Evolutionary conservation across 805 yeast species (phyloP), one percentile per base, ranked within the genome.

Genomic region (Clavispora carvajalis): DNA sequence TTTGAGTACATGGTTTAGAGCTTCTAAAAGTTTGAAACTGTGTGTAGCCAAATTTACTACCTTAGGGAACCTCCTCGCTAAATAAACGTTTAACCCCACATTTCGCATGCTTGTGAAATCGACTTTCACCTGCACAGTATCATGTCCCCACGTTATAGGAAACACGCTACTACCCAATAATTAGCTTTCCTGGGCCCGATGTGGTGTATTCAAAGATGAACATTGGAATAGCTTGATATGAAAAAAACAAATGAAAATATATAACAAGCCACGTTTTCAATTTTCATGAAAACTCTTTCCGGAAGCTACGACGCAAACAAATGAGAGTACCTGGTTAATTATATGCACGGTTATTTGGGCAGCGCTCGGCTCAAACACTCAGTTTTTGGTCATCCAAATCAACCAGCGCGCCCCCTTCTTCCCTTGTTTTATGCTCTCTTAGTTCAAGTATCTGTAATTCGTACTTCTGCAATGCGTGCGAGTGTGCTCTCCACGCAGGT

Each of bases 401-500:
- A 13, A 28, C 31, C 31, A 28, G 31, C 7, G 11, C 16, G 12
- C 9, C 10, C 10, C 16, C 19, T 15, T 28, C 31, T 15, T 13
- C 31, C 12, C 5, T 15, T 4, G 5, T 12, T 12, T 26, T 7
- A 7, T 8, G n/a, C 4, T 28, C 19, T 28, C 9, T 15, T 5
- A 28, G 5, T 2, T 6, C 16, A 13, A 28, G 31, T 11, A 28
- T 16, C 10, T 28, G 19, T 8, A 13, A 29, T 28, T 45, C 42
- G 37, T 44, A 55, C 42, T 52, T 46, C 34, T 48, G 41, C 46
- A 63, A 36, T 0, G 66, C 68, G 34, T 57, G 44, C 16, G 45
- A 36, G 38, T 55, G 58, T 5, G 67, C 65, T 40, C 51, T 52
- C 63, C 65, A 63, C 1, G 68, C 64, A 4, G 55, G 57, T 5